A percentile compares a stretch with the other conserved stretches of the same genome.
Conservation (phyloP, 2,329 filamentous ascomycete species). For the Setomelanomma holmii region DNA sequence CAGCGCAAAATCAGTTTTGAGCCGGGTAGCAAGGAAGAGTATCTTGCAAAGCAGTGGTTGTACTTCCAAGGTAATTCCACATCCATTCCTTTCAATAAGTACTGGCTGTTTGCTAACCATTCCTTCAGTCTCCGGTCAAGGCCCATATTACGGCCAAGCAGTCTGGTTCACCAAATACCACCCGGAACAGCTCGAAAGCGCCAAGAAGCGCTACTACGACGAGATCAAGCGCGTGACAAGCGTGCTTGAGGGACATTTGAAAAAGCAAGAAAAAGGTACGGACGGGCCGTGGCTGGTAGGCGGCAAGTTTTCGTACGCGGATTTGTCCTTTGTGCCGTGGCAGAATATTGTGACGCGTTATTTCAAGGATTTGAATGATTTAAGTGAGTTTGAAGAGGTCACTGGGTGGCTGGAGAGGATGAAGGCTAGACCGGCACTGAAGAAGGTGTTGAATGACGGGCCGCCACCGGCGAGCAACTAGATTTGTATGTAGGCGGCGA, state of each 20-base stretch:
- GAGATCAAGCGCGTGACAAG: conserved; percentile 56
- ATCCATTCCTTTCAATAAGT: neutral
- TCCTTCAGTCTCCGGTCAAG: conserved; percentile 48
- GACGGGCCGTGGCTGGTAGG: conserved; percentile 43
- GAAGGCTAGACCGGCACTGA: neutral
- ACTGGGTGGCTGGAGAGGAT: conserved; percentile 26
- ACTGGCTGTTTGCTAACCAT: neutral
- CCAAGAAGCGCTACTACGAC: conserved; percentile 55
- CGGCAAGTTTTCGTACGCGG: conserved; percentile 32
- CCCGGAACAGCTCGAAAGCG: conserved; percentile 54
- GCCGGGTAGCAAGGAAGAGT: conserved; percentile 43
- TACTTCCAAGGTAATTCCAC: conserved; percentile 48
- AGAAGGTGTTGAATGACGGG: neutral
- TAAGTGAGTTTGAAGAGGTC: conserved; percentile 20
- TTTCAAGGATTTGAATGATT: conserved; percentile 15
- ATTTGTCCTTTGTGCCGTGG: conserved; percentile 36
- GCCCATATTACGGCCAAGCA: conserved; percentile 53
- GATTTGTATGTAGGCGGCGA: too few relatives aligned
- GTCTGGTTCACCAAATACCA: conserved; percentile 49
- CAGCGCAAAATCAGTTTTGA: conserved; percentile 48
- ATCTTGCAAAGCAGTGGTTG: conserved; percentile 54
- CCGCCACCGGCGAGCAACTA: neutral
- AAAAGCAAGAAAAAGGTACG: conserved; percentile 23
- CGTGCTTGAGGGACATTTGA: conserved; percentile 55
- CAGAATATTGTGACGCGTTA: conserved; percentile 12